These are phyloP conservation scores for Linnemannia hyalina DNA, from an alignment of 192 early-diverging fungal genomes.

Conservation along the genomic window DNA sequence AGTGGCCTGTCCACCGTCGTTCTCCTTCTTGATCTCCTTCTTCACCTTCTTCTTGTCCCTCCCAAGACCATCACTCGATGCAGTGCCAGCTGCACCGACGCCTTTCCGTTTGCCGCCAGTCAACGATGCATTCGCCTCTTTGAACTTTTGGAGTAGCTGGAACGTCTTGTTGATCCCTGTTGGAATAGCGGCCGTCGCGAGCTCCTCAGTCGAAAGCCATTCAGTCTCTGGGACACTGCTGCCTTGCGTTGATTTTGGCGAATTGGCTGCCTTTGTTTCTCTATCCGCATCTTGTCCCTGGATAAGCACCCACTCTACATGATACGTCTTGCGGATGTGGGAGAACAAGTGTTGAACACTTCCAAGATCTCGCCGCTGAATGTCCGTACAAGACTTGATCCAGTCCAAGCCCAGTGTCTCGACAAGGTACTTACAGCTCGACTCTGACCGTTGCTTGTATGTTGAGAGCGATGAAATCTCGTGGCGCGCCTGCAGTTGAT, in stretches of 20 bases:
- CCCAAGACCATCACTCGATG: too few relatives aligned
- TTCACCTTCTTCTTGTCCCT: not conserved
- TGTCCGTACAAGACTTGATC: slow-evolving; percentile 14
- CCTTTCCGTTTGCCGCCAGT: slow-evolving; percentile 17
- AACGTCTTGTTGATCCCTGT: slow-evolving; percentile 70
- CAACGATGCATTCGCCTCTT: not conserved
- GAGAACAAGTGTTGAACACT: slow-evolving; percentile 75
- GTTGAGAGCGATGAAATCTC: slow-evolving; percentile 19
- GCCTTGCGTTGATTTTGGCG: not conserved
- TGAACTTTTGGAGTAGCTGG: slow-evolving; percentile 61
- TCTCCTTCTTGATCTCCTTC: slow-evolving; percentile 28
- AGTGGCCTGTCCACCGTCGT: not conserved
- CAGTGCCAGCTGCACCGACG: not conserved
- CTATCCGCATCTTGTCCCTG: not conserved
- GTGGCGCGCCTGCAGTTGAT: slow-evolving; percentile 21
- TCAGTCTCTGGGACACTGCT: not conserved
- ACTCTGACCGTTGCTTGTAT: slow-evolving; percentile 29
- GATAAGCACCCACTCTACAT: slow-evolving; percentile 60
- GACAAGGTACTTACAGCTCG: slow-evolving; percentile 26
- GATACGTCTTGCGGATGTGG: slow-evolving; percentile 72
- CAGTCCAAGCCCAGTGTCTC: slow-evolving; percentile 17
- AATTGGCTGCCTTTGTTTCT: not conserved
- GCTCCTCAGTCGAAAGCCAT: slow-evolving; percentile 62
- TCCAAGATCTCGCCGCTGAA: slow-evolving; percentile 61
- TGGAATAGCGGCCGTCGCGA: slow-evolving; percentile 65